Base-by-base conservation (phyloP, 2,329 filamentous ascomycete species). In the Thielaviopsis punctulata region DNA sequence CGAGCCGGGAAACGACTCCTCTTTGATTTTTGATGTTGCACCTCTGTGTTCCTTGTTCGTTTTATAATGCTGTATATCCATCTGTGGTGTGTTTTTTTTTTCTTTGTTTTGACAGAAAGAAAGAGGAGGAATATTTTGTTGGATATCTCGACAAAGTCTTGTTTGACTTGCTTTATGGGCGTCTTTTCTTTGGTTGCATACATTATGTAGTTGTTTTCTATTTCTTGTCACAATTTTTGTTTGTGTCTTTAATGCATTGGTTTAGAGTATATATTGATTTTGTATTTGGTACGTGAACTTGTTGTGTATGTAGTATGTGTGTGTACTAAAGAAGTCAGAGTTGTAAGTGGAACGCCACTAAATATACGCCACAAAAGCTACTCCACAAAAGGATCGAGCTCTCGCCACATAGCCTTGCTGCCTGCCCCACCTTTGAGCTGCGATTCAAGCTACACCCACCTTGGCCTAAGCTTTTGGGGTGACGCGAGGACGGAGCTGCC, bases 1-100 rank as follows among this genome's bases (percentile, higher is more conserved):
- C 57, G 5, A 69, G 70, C 58, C 66, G 75, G 46, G 74, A 79
- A 54, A 58, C 61, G 33, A 65, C 67, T 48, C 65, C 66, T 19
- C 27, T 24, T 5, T 53, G 50, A 51, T 45, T 49, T 48, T n/a
- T 55, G n/a, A n/a, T n/a, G n/a, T n/a, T n/a, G n/a, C n/a, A n/a
- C n/a, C n/a, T n/a, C n/a, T n/a, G n/a, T n/a, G n/a, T n/a, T n/a
- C n/a, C n/a, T n/a, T n/a, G n/a, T n/a, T n/a, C n/a, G n/a, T 19
- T 44, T 18, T 27, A 27, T 53, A 25, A 36, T 46, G 39, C 49
- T 45, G 24, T 50, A 23, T 24, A 21, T 45, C 19, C 12, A 25
- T 45, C 25, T 43, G n/a, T n/a, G 21, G 23, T 25, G 15, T 24
- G 13, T 49, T 51, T 33, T 25, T 45, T 54, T 24, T 33, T 47